Evolutionary conservation across 441 rosid genomes (phyloP).

Genomic region (Brassica balearica): DNA sequence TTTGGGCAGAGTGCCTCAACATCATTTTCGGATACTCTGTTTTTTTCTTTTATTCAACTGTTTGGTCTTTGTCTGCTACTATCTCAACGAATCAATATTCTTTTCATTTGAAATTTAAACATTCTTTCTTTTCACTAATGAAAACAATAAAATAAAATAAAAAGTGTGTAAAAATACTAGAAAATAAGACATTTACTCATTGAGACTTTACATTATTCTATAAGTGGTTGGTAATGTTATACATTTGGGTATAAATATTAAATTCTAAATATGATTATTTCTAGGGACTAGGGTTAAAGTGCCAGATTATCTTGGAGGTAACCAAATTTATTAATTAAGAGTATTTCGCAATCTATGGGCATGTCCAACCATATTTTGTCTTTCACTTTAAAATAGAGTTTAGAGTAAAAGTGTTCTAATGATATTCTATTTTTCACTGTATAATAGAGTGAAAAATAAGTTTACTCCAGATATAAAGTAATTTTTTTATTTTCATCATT

Average conservation of each 20-base stretch:
- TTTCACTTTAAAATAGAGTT: too few species aligned
- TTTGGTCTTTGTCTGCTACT: constrained; percentile 47
- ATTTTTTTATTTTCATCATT: too few species aligned
- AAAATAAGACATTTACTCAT: not conserved
- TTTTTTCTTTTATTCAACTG: constrained; percentile 29
- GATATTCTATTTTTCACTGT: too few species aligned
- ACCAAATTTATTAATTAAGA: not conserved
- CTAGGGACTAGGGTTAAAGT: not conserved
- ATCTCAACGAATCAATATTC: constrained; percentile 34
- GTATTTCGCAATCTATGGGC: not conserved
- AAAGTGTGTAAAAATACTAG: not conserved
- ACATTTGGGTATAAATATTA: not conserved
- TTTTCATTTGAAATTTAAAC: not conserved
- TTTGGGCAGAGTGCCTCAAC: constrained; percentile 46
- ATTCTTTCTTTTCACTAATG: not conserved
- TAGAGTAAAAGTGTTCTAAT: too few species aligned
- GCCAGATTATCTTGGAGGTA: not conserved
- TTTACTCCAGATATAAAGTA: too few species aligned
- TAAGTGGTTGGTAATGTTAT: not conserved
- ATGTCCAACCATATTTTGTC: too few species aligned
- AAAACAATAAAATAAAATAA: not conserved
- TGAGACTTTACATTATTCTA: not conserved
- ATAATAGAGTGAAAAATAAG: too few species aligned
- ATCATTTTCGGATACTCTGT: constrained; percentile 39
- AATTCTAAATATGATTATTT: not conserved